Conservation (phyloP, 1,139 yeast genomes). For the Protomyces macrosporus region DNA sequence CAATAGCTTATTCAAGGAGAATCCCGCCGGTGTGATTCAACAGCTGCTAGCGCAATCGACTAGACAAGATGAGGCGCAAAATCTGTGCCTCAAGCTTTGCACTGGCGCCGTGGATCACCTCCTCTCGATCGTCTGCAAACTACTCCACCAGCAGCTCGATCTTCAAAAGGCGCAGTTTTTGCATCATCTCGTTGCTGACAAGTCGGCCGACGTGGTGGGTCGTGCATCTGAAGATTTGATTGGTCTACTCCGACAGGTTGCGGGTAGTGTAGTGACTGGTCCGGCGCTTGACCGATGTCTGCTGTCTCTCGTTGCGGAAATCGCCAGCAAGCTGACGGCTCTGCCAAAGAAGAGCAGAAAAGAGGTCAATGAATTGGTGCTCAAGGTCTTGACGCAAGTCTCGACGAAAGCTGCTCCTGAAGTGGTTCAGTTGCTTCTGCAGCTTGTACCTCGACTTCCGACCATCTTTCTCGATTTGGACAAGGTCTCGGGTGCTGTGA, state of each 20-base stretch:
- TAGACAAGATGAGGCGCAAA: not conserved
- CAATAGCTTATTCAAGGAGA: not conserved
- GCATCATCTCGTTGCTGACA: not conserved
- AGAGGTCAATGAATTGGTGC: not conserved
- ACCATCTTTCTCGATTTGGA: not conserved
- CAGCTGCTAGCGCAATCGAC: not conserved
- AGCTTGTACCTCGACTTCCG: not conserved
- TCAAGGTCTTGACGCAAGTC: not conserved
- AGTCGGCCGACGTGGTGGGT: not conserved
- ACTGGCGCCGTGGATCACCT: not conserved
- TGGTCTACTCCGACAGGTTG: not conserved
- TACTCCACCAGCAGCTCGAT: not conserved
- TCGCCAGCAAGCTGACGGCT: not conserved
- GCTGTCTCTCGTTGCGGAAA: not conserved
- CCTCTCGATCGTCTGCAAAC: not conserved
- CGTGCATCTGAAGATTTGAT: not conserved
- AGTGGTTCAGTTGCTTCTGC: not conserved
- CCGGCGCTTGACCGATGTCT: not conserved
- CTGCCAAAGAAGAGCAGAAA: not conserved
- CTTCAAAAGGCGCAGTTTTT: not conserved
- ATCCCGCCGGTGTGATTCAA: not conserved
- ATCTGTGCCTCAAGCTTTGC: not conserved
- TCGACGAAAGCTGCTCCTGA: not conserved
- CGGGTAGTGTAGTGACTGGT: not conserved
- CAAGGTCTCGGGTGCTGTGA: not conserved